Percentiles rank a stretch among this genome's conserved stretches.
Conservation (phyloP, 2,329 filamentous ascomycete species). For the Talaromyces sp. region DNA sequence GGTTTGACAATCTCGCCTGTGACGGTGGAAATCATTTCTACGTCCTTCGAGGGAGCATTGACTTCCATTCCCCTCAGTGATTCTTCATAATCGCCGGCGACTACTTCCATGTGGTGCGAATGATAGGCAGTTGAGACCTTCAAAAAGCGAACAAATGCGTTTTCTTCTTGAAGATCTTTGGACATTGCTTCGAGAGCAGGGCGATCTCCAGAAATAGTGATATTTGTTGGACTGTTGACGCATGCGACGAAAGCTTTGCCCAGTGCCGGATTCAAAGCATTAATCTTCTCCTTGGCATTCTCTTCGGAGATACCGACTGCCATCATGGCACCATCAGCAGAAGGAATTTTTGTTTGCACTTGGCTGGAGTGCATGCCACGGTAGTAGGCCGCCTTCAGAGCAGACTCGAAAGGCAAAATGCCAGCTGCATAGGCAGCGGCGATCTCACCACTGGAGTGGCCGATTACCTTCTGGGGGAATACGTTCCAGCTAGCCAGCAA, state of each 20-base stretch:
- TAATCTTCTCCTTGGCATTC: slow-evolving; percentile 11
- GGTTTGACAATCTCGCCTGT: slow-evolving; percentile 15
- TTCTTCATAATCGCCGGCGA: slow-evolving; percentile 19
- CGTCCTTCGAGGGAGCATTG: slow-evolving; percentile 11
- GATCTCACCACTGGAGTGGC: slow-evolving; percentile 31
- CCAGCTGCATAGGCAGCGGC: slow-evolving; percentile 44
- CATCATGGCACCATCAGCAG: slow-evolving; percentile 22
- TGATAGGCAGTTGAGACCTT: slow-evolving; percentile 27
- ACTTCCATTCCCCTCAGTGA: slow-evolving; percentile 15
- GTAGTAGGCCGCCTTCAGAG: slow-evolving; percentile 23
- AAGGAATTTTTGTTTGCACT: slow-evolving; percentile 19
- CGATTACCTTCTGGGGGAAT: slow-evolving; percentile 18
- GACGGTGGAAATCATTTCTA: slow-evolving; percentile 21
- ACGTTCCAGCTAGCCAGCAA: slow-evolving; percentile 20
- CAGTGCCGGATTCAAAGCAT: not conserved
- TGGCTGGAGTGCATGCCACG: slow-evolving; percentile 30
- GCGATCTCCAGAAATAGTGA: slow-evolving; percentile 22
- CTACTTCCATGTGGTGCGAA: slow-evolving; percentile 19
- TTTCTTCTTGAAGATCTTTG: slow-evolving; percentile 14
- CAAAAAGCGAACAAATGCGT: slow-evolving; percentile 22
- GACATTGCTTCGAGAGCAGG: slow-evolving; percentile 20
- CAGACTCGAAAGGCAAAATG: slow-evolving; percentile 19
- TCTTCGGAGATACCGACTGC: slow-evolving; percentile 18
- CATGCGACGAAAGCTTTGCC: slow-evolving; percentile 22
- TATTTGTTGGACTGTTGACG: slow-evolving; percentile 22